Conservation (phyloP, 176 grass and related monocot genomes). For the Eleusine coracana region DNA sequence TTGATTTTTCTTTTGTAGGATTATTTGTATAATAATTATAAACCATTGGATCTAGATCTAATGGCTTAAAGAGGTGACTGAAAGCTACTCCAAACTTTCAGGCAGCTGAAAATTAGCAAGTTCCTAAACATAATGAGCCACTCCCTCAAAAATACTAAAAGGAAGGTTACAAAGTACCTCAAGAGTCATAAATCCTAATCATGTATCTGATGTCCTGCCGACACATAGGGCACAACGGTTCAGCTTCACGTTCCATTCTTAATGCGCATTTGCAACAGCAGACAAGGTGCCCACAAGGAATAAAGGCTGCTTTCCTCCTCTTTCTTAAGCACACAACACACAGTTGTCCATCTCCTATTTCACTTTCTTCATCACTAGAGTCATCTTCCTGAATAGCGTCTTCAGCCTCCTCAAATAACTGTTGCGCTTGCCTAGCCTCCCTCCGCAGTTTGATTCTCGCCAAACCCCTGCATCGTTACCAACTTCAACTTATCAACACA, state of each 20-base stretch:
- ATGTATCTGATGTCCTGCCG: slow-evolving; percentile 68
- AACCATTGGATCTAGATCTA: too few relatives aligned
- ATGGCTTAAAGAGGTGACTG: too few relatives aligned
- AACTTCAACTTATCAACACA: slow-evolving; percentile 28
- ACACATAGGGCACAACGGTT: slow-evolving; percentile 80
- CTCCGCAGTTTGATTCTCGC: slow-evolving; percentile 63
- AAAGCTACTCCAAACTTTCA: too few relatives aligned
- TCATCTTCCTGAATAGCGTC: slow-evolving; percentile 34
- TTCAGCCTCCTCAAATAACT: slow-evolving; percentile 47
- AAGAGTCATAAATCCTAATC: slow-evolving; percentile 85
- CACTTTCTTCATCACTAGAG: slow-evolving; percentile 49
- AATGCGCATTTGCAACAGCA: slow-evolving; percentile 79
- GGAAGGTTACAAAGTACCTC: slow-evolving; percentile 44
- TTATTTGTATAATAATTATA: too few relatives aligned
- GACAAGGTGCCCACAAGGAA: slow-evolving; percentile 95
- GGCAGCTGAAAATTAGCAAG: too few relatives aligned
- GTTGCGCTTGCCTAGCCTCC: slow-evolving; percentile 52
- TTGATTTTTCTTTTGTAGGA: too few relatives aligned
- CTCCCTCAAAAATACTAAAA: not conserved
- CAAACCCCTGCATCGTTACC: slow-evolving; percentile 57
- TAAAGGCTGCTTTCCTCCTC: slow-evolving; percentile 74
- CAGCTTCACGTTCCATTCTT: slow-evolving; percentile 47
- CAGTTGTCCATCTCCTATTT: slow-evolving; percentile 71
- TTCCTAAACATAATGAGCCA: not conserved
- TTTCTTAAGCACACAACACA: slow-evolving; percentile 88